A percentile compares a stretch with the other conserved stretches of the same genome.
phyloP scores from a whole-genome alignment of 1,139 yeast genomes.

The Suhomyces bribrorum region DNA sequence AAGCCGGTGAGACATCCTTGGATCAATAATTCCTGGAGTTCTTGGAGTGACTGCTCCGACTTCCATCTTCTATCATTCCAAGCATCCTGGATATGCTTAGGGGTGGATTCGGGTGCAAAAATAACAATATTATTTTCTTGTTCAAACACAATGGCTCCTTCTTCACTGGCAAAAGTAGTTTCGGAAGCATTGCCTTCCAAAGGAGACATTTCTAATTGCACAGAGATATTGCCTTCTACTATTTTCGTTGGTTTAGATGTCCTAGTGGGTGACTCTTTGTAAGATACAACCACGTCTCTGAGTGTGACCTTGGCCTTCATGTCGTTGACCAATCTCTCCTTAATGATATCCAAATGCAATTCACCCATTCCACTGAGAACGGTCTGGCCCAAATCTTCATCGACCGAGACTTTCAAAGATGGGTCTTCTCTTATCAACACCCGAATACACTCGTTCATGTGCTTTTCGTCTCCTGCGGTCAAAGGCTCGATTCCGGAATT shows the following conservation, averaged over 20 bases:
- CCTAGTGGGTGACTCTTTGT: slow-evolving; percentile 66
- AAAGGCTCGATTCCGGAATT: slow-evolving; percentile 82
- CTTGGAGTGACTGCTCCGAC: slow-evolving; percentile 46
- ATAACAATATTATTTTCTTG: slow-evolving; percentile 42
- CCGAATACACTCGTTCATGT: slow-evolving; percentile 66
- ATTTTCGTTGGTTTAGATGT: slow-evolving; percentile 13
- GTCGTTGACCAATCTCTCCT: slow-evolving; percentile 73
- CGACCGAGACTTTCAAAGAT: slow-evolving; percentile 61
- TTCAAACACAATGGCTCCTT: slow-evolving; percentile 37
- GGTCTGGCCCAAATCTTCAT: slow-evolving; percentile 88
- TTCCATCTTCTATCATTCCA: slow-evolving; percentile 52
- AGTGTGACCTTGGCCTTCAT: slow-evolving; percentile 79
- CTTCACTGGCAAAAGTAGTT: slow-evolving; percentile 36
- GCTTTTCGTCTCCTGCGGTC: slow-evolving; percentile 75
- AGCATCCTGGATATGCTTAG: slow-evolving; percentile 28
- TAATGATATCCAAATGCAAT: slow-evolving; percentile 84
- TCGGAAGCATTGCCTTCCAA: slow-evolving; percentile 48
- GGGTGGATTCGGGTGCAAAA: slow-evolving; percentile 32
- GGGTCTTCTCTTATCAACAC: slow-evolving; percentile 82
- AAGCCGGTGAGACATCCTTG: slow-evolving; percentile 71
- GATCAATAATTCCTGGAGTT: slow-evolving; percentile 52
- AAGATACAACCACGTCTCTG: slow-evolving; percentile 84
- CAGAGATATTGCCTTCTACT: slow-evolving; percentile 16
- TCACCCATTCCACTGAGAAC: slow-evolving; percentile 95
- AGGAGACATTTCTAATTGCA: slow-evolving; percentile 52